Evolutionary conservation across 257 asterid genomes (phyloP).

Genomic region (Penstemon barbatus): DNA sequence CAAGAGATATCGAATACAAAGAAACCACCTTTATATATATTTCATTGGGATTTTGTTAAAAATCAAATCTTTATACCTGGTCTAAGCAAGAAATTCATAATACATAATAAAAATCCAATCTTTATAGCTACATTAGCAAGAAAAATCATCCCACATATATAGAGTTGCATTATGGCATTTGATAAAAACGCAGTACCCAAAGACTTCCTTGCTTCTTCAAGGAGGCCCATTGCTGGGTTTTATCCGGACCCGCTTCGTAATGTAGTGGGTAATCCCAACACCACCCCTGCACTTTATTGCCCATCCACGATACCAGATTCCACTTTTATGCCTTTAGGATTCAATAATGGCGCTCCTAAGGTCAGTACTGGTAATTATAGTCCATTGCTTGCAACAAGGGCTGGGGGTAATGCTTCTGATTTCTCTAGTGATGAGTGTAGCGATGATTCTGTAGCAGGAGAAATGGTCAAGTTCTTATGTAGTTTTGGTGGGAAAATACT

Average conservation of each 20-base stretch:
- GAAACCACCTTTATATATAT: neutral
- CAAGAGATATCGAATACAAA: slow-evolving; percentile 19
- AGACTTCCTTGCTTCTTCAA: slow-evolving; percentile 63
- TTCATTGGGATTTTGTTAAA: slow-evolving; percentile 22
- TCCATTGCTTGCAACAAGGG: slow-evolving; percentile 36
- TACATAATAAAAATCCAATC: slow-evolving; percentile 11
- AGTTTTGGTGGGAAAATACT: slow-evolving; percentile 96
- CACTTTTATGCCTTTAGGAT: slow-evolving; percentile 60
- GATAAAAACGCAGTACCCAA: slow-evolving; percentile 47
- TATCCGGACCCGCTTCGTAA: slow-evolving; percentile 50
- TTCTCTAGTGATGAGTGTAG: slow-evolving; percentile 67
- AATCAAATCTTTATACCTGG: no score
- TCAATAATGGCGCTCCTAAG: slow-evolving; percentile 47
- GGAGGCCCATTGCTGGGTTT: slow-evolving; percentile 66
- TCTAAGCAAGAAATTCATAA: no score
- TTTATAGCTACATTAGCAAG: slow-evolving; percentile 12
- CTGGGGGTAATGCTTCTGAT: slow-evolving; percentile 50
- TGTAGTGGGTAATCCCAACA: slow-evolving; percentile 44
- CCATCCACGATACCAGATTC: slow-evolving; percentile 48
- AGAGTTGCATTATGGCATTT: slow-evolving; percentile 56
- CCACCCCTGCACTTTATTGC: slow-evolving; percentile 60
- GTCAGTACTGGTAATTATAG: slow-evolving; percentile 36
- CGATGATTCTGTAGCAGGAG: slow-evolving; percentile 65
- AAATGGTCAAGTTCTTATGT: slow-evolving; percentile 82
- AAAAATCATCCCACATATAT: neutral